phyloP scores from a whole-genome alignment of 495 filamentous ascomycete genomes.

The Daldinia concentrica region DNA sequence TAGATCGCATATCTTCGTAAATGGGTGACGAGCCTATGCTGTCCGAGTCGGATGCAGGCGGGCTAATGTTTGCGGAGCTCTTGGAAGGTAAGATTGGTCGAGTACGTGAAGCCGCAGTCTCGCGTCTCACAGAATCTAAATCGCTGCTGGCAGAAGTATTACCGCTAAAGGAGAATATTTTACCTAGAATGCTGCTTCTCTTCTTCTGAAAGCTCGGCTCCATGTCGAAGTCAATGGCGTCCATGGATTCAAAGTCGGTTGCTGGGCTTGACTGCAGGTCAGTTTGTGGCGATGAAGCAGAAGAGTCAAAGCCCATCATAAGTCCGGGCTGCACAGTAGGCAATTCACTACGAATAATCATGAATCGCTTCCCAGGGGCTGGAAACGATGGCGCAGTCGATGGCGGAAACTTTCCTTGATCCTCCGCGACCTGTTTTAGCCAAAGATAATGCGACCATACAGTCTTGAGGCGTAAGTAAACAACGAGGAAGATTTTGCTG shows the following conservation, averaged over 20 bases:
- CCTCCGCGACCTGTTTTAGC: conserved; percentile 70
- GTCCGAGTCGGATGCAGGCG: conserved; percentile 49
- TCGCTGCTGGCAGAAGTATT: conserved; percentile 46
- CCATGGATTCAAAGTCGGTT: conserved; percentile 47
- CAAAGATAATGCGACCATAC: conserved; percentile 84
- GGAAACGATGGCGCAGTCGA: conserved; percentile 87
- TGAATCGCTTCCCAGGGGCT: conserved; percentile 87
- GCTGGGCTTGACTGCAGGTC: conserved; percentile 25
- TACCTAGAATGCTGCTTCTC: conserved; percentile 75
- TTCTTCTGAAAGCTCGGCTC: conserved; percentile 60
- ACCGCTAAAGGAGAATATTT: conserved; percentile 66
- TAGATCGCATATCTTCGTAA: conserved; percentile 53
- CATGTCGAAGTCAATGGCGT: conserved; percentile 34
- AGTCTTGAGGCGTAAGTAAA: conserved; percentile 74
- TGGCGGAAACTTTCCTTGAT: conserved; percentile 62
- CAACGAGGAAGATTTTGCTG: conserved; percentile 73
- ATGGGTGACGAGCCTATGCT: conserved; percentile 56
- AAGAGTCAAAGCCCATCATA: conserved; percentile 53
- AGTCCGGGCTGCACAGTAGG: conserved; percentile 62
- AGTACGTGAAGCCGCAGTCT: conserved; percentile 52
- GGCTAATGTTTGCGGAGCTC: conserved; percentile 23
- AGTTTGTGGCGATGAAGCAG: conserved; percentile 35
- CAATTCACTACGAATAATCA: conserved; percentile 90
- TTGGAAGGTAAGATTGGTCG: conserved; percentile 35
- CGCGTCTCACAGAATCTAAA: conserved; percentile 54